phyloP scores from a whole-genome alignment of 305 asterid genomes.

The Ilex paraguariensis region DNA sequence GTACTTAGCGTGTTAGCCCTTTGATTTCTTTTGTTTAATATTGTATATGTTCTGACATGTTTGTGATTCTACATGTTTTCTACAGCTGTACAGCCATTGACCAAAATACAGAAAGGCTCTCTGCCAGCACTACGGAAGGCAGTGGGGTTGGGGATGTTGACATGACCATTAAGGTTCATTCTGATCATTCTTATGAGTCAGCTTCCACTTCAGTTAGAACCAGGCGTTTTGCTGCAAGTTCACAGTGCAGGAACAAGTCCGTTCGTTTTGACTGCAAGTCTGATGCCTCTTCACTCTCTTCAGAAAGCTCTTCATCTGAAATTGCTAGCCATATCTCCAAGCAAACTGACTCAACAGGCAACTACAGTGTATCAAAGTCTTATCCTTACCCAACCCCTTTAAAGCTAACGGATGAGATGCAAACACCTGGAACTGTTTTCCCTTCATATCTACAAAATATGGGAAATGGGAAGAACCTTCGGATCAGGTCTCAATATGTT shows the following conservation, averaged over 20 bases:
- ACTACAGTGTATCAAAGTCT: slow-evolving; percentile 21
- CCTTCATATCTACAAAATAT: slow-evolving; percentile 29
- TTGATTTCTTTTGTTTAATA: slow-evolving; percentile 3
- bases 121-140: slow-evolving; percentile 29
- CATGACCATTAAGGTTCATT: slow-evolving; percentile 20
- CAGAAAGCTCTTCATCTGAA: slow-evolving; percentile 46
- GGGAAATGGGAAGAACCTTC: slow-evolving; percentile 30
- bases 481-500: slow-evolving; percentile 63
- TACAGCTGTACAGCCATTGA: slow-evolving; percentile 59
- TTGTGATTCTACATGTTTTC: slow-evolving; percentile 12
- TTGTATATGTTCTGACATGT: slow-evolving; percentile 2
- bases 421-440: slow-evolving; percentile 86
- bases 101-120: slow-evolving; percentile 25
- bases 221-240: slow-evolving; percentile 21
- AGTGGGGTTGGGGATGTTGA: slow-evolving; percentile 28
- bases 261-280: slow-evolving; percentile 42
- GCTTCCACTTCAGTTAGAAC: neutral
- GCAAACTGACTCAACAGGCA: slow-evolving; percentile 33
- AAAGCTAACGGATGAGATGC: slow-evolving; percentile 75
- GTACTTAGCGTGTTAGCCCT: neutral
- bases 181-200: slow-evolving; percentile 9
- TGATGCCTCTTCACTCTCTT: slow-evolving; percentile 33
- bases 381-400: slow-evolving; percentile 78
- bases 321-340: slow-evolving; percentile 30
- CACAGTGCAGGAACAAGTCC: slow-evolving; percentile 34